Base-by-base conservation (phyloP, 805 yeast genomes). In the Maudiozyma turicensis region DNA sequence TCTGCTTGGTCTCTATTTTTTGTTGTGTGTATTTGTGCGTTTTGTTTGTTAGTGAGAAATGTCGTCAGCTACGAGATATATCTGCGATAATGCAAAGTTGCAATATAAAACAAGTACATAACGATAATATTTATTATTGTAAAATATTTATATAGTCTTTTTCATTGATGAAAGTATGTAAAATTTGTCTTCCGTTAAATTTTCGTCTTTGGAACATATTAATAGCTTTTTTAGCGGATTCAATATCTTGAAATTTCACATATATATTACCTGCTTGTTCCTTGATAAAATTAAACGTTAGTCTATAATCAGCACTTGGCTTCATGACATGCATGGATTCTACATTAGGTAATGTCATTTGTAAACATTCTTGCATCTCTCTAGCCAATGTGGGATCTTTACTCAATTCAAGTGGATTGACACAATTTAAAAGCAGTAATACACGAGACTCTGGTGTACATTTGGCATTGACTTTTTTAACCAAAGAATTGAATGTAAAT, bases 211-310 rank as follows among this genome's bases (percentile, higher is more conserved):
- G 79, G 14, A 87, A 56, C 8, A 72, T 75, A 8, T 65, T 51
- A 65, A 79, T 68, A 0, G 93, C 95, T 8, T 65, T 62, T 6
- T 68, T 61, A 1, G 95, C 82, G 2, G 67, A 65, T 1, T 75
- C 75, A 1, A 71, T 65, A 10, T 70, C 68, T 1, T 71, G 72
- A 64, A 84, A 89, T 62, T 82, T 79, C 26, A 86, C 78, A 62
- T 73, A 88, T 0, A 88, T 73, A 53, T 78, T 82, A 0, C 96
- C 96, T 44, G 82, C 73, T 6, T 85, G 86, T 2, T 83, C 44
- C 68, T 75, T 49, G 66, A 77, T 48, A 44, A 57, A 56, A 60
- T 73, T 69, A 54, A 74, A 57, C 58, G 78, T 72, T 60, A 75
- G 65, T 46, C 70, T 72, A 58, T 67, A 72, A 40, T 67, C 70